phyloP scores from a whole-genome alignment of 2,329 filamentous ascomycete species.

The Fusarium mundagurra region DNA sequence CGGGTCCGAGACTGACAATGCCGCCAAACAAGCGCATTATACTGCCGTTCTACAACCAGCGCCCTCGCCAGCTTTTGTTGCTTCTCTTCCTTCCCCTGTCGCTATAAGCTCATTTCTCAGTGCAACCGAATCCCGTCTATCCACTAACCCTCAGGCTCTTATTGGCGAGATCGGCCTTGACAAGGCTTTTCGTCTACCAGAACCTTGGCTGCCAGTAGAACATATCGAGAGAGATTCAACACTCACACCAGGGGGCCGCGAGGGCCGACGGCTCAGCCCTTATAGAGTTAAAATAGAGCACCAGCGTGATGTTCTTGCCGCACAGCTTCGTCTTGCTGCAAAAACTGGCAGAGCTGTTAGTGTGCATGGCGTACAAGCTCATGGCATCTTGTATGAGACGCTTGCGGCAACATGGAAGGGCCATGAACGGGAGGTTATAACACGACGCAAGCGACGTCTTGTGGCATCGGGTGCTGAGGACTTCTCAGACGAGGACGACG shows the following conservation, averaged over 20 bases:
- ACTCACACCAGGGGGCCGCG: constrained; percentile 75
- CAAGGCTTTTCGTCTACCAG: constrained; percentile 78
- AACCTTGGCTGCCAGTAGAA: constrained; percentile 58
- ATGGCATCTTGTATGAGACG: constrained; percentile 74
- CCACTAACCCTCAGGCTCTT: constrained; percentile 69
- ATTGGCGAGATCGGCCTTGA: constrained; percentile 84
- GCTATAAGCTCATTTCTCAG: constrained; percentile 67
- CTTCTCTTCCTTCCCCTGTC: constrained; percentile 66
- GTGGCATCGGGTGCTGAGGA: constrained; percentile 60
- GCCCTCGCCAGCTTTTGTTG: constrained; percentile 55
- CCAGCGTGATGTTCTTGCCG: constrained; percentile 71
- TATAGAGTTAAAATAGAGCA: constrained; percentile 75
- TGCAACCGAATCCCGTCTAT: constrained; percentile 65
- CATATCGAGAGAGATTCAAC: constrained; percentile 40
- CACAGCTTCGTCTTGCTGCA: constrained; percentile 77
- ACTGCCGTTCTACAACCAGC: constrained; percentile 69
- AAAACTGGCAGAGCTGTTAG: constrained; percentile 72
- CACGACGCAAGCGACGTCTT: constrained; percentile 65
- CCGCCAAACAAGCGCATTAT: constrained; percentile 69
- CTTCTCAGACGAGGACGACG: constrained; percentile 50
- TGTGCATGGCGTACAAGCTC: constrained; percentile 79
- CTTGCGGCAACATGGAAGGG: constrained; percentile 76
- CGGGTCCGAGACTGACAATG: constrained; percentile 20
- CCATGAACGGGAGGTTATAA: constrained; percentile 69
- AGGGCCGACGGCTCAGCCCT: constrained; percentile 73